A percentile compares a stretch with the other conserved stretches of the same genome.
Evolutionary conservation across 2,329 filamentous ascomycete genomes (phyloP).

Genomic region (Cladophialophora psammophila): DNA sequence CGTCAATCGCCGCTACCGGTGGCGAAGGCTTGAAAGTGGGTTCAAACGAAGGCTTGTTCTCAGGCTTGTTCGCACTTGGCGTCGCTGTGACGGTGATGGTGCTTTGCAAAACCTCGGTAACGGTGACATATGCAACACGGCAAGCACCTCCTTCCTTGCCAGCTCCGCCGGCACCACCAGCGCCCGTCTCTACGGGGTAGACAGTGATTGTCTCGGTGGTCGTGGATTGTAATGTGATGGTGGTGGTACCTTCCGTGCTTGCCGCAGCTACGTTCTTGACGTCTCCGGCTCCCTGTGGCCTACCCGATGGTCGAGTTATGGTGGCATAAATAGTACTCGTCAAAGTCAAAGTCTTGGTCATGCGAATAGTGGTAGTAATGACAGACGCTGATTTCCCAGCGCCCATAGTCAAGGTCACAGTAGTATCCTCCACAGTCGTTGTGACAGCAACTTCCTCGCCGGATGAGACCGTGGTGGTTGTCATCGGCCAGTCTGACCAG

Average conservation of each 20-base stretch:
- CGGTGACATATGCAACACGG: conserved; percentile 30
- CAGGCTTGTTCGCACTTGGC: conserved; percentile 17
- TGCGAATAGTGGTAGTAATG: conserved; percentile 34
- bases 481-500: conserved; percentile 19
- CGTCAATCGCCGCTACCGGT: conserved; percentile 18
- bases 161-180: neutral
- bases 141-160: conserved; percentile 8
- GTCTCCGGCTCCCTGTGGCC: conserved; percentile 12
- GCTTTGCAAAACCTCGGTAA: conserved; percentile 33
- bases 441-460: conserved; percentile 28
- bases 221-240: conserved; percentile 28
- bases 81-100: conserved; percentile 32
- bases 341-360: conserved; percentile 29
- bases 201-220: conserved; percentile 31
- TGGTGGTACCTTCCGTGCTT: conserved; percentile 22
- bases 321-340: conserved; percentile 35
- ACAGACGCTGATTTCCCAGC: conserved; percentile 31
- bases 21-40: conserved; percentile 13
- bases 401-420: conserved; percentile 32
- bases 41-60: conserved; percentile 9
- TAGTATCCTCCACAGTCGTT: conserved; percentile 28
- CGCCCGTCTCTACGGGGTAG: conserved; percentile 14
- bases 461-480: conserved; percentile 22
- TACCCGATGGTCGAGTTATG: conserved; percentile 27
- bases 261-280: conserved; percentile 28